Base-by-base conservation (phyloP, 768 basidiomycete genomes). In the Lentinula detonsa region DNA sequence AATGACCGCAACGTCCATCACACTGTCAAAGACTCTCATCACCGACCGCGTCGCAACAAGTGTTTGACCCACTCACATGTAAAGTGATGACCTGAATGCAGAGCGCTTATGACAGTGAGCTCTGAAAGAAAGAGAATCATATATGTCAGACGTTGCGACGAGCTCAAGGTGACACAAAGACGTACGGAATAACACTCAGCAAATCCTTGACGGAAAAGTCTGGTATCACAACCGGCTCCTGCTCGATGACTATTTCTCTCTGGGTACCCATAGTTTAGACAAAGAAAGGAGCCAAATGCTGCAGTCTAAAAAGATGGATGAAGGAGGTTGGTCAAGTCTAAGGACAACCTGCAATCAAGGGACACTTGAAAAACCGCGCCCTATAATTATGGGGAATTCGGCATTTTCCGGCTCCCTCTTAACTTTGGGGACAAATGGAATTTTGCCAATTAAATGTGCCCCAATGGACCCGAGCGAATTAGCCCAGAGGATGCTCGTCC, bases 31-130 rank as follows among this genome's bases (percentile, higher is more conserved):
- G 39, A 28, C 0, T 39, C 33, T 45, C 21, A 54, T 42, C 53
- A 40, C 56, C 11, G 50, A 50, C 39, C 55, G 56, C 18, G 48
- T 15, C 33, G 23, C 39, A 42, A 28, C 28, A 11, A 28, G 8
- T 10, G 52, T n/a, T 16, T 52, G 45, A 57, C 45, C 5, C 31
- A 72, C 86, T 62, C 72, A 91, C 91, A 96, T 77, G 72, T 97
- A 94, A 56, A 81, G 61, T 1, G 85, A 86, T 4, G 93, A 94
- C 70, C 79, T 82, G 67, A 95, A 63, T 4, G 93, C 90, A 0
- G 93, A 95, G 62, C 96, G 90, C 78, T 95, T 80, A 76, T 87
- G 93, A 78, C 96, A 98, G 74, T 93, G 93, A 8, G 88, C 65
- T 13, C 91, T 92, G 63, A 58, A 57, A 57, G 40, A 51, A 57